These are phyloP conservation scores for Trichosporon ovoides DNA, from an alignment of 1,284 basidiomycete genomes.

Conservation along the genomic window DNA sequence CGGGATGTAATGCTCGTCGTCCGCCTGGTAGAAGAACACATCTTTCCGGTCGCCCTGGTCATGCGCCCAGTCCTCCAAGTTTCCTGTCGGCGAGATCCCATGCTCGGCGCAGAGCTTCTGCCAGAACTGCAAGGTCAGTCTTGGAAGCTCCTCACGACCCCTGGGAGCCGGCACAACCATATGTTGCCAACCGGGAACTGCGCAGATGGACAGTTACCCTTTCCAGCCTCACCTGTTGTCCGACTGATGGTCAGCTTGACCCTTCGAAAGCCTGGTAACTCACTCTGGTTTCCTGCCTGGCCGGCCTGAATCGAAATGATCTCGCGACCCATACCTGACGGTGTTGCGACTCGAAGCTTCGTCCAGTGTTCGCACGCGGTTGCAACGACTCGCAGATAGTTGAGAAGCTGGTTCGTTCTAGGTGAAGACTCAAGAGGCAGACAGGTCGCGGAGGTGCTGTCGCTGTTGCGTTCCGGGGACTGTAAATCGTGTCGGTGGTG, in stretches of 20 bases:
- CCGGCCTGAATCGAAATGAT: slow-evolving; percentile 59
- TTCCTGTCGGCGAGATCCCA: slow-evolving; percentile 88
- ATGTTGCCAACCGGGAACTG: no score
- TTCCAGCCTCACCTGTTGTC: slow-evolving; percentile 18
- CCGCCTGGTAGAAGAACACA: slow-evolving; percentile 99
- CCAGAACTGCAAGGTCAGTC: slow-evolving; percentile 78
- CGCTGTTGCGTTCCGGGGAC: background rate
- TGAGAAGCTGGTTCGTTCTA: no score
- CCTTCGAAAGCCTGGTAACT: slow-evolving; percentile 27
- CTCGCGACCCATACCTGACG: slow-evolving; percentile 45
- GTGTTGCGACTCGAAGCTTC: no score
- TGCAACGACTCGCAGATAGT: no score
- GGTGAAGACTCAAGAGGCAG: no score
- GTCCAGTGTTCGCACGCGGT: background rate
- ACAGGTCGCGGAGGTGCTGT: no score
- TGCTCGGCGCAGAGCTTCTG: slow-evolving; percentile 93
- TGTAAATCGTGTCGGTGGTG: background rate
- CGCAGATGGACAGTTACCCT: no score
- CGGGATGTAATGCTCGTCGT: slow-evolving; percentile 99
- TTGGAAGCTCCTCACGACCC: no score
- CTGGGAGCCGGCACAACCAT: background rate
- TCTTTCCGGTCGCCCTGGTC: slow-evolving; percentile 89
- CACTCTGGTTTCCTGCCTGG: slow-evolving; percentile 95
- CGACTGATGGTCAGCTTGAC: slow-evolving; percentile 13
- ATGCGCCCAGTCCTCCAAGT: slow-evolving; percentile 89